Base-by-base conservation (phyloP, 192 early-diverging fungal genomes). In the Entomortierella beljakovae region DNA sequence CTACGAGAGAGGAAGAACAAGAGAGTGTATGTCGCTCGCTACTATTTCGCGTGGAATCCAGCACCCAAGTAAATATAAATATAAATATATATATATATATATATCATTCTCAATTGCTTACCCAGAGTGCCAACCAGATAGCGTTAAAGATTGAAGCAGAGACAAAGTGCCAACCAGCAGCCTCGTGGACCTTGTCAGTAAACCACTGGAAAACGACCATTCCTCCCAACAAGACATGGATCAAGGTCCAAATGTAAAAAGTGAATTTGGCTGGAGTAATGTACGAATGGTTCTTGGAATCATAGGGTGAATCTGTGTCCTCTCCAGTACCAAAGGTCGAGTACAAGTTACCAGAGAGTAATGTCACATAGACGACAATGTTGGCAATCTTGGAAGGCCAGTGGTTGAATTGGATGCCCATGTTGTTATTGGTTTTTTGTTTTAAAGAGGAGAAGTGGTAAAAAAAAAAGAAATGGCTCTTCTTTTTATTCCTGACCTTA, bases 171-270 rank as follows among this genome's bases (percentile, higher is more conserved):
- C 85, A 85, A 32, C 85, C 83, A 43, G 86, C 81, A 61, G 83
- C 91, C 49, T 90, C 80, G 51, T 84, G 60, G 64, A 88, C 81
- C 57, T 71, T 82, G 29, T 89, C 89, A 1, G 74, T 79, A 64
- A 88, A 88, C 80, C 82, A 89, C 68, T 92, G 90, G 79, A 86
- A 91, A 38, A 89, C 61, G 46, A 86, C 54, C 59, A 90, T 90
- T 10, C 91, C 91, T 69, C 81, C 79, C 43, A 92, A 84, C 38
- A 91, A 62, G 54, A 86, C 57, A 79, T 92, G 88, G 54, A 91
- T 87, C 63, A 90, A 34, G 22, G 85, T 85, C 91, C 91, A 91
- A 55, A 90, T 81, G 68, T 66, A 82, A 34, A 85, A 87, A 2
- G 88, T 85, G 67, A 82, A 92, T 22, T 80, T 61, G 23, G 91